These are phyloP conservation scores for Meyerozyma athensensis DNA, from an alignment of 1,139 yeast genomes.

Conservation along the genomic window DNA sequence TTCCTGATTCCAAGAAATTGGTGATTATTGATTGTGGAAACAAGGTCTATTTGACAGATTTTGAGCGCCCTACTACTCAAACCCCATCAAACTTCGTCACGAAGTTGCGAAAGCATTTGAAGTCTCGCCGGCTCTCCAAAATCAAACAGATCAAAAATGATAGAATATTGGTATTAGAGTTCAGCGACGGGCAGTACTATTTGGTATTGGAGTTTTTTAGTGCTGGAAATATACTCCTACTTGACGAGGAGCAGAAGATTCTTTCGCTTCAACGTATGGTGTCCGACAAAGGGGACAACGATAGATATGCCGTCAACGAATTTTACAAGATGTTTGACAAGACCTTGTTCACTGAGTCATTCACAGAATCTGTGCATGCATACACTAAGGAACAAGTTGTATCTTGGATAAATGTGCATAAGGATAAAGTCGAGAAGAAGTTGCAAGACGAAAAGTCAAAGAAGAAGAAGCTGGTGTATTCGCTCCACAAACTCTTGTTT, in stretches of 20 bases:
- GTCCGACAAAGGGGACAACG: conserved; percentile 60
- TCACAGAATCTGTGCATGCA: neutral
- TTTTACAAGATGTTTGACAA: conserved; percentile 57
- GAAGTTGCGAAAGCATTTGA: conserved; percentile 81
- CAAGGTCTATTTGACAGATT: conserved; percentile 73
- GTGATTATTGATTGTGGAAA: conserved; percentile 85
- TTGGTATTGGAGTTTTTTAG: conserved; percentile 88
- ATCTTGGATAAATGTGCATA: conserved; percentile 47
- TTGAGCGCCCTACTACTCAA: conserved; percentile 73
- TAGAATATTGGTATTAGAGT: conserved; percentile 73
- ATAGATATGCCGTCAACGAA: conserved; percentile 68
- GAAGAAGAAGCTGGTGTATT: conserved; percentile 44
- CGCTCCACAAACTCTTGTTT: conserved; percentile 69
- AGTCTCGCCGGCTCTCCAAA: conserved; percentile 69
- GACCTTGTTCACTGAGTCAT: conserved; percentile 34
- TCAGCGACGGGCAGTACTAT: conserved; percentile 74
- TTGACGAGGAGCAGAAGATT: conserved; percentile 66
- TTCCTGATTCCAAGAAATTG: conserved; percentile 76
- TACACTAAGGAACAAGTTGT: conserved; percentile 35
- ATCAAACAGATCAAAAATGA: conserved; percentile 74
- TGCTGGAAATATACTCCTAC: conserved; percentile 82
- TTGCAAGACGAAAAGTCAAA: conserved; percentile 11
- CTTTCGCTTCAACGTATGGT: conserved; percentile 75
- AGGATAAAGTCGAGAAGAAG: conserved; percentile 18
- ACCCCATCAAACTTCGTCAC: conserved; percentile 83